Conservation (phyloP, 2,329 filamentous ascomycete genomes). For the Polychaeton citri region DNA sequence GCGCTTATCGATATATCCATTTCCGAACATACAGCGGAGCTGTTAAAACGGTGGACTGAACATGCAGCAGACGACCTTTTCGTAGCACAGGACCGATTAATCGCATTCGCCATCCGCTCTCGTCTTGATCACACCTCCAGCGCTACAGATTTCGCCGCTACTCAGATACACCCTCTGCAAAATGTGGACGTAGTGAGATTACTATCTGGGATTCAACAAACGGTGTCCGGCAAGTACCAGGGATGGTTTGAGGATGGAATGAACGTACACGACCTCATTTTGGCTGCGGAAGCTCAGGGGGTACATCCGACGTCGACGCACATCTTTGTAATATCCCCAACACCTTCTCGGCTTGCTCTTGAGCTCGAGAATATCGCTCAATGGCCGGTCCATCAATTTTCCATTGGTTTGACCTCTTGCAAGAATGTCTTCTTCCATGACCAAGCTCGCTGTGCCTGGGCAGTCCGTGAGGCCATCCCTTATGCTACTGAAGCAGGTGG, state of each 20-base stretch:
- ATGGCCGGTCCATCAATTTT: constrained; percentile 8
- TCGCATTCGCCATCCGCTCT: not conserved
- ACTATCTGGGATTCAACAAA: not conserved
- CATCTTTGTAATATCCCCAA: constrained; percentile 6
- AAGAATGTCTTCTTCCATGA: not conserved
- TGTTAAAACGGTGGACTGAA: not conserved
- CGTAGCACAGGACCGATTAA: not conserved
- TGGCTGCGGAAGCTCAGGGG: not conserved
- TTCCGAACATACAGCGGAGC: not conserved
- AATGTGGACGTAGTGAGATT: not conserved
- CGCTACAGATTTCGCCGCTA: not conserved
- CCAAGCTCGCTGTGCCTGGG: not conserved
- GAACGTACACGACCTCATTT: not conserved
- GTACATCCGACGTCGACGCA: constrained; percentile 1
- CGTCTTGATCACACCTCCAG: not conserved
- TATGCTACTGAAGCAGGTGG: not conserved
- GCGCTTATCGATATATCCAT: not conserved
- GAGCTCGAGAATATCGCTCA: constrained; percentile 3
- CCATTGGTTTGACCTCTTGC: constrained; percentile 5
- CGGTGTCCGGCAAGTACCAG: not conserved
- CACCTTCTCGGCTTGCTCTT: constrained; percentile 5
- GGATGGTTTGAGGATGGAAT: not conserved
- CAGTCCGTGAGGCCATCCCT: not conserved
- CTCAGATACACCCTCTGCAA: not conserved
- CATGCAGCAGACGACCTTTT: not conserved